A percentile compares a stretch with the other conserved stretches of the same genome.
Evolutionary conservation across 768 basidiomycete genomes (phyloP).

Genomic region (Mycena floridula): DNA sequence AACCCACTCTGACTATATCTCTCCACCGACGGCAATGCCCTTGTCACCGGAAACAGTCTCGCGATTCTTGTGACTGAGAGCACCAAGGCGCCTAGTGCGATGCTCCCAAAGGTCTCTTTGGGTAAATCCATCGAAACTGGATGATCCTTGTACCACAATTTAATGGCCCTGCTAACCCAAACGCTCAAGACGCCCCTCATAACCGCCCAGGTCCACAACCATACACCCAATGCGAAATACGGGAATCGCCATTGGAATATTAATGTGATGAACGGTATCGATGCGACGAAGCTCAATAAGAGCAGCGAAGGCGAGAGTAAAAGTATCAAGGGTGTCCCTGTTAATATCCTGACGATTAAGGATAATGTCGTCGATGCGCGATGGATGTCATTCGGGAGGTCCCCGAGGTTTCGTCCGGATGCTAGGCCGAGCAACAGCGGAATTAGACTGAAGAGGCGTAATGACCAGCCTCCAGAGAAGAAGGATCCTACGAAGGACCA

Average conservation of each 20-base stretch:
- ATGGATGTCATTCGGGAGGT: conserved; percentile 69
- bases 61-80: no score
- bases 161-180: no score
- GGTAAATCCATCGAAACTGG: no score
- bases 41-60: no score
- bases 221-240: conserved; percentile 54
- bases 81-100: no score
- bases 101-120: no score
- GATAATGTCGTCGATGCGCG: conserved; percentile 51
- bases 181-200: conserved; percentile 74
- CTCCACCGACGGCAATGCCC: no score
- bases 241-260: conserved; percentile 72
- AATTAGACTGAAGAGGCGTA: conserved; percentile 72
- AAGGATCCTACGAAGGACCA: conserved; percentile 85
- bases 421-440: conserved; percentile 65
- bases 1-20: no score
- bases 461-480: no score
- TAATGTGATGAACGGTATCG: conserved; percentile 75
- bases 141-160: no score
- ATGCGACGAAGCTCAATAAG: conserved; percentile 56
- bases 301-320: conserved; percentile 71
- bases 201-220: conserved; percentile 80
- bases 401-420: conserved; percentile 64
- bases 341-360: conserved; percentile 64
- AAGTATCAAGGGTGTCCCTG: conserved; percentile 69